Conservation (phyloP, 2,329 filamentous ascomycete genomes). For the Ceratocystis papillata region DNA sequence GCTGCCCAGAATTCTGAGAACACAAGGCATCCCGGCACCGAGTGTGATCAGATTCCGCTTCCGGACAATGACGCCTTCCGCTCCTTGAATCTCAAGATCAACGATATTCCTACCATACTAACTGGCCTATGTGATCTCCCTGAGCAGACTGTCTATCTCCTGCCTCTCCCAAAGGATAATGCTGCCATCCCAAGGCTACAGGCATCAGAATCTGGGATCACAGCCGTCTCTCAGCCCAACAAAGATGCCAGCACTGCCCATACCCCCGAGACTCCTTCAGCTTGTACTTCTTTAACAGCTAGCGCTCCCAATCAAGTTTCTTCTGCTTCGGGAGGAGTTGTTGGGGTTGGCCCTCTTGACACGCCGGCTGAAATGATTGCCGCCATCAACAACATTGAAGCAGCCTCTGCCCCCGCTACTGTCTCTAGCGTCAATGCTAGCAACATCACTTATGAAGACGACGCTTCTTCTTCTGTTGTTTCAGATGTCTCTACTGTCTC, state of each 20-base stretch:
- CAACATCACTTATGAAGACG: slow-evolving; percentile 4
- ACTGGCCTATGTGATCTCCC: slow-evolving; percentile 56
- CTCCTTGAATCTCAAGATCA: slow-evolving; percentile 65
- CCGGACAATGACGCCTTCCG: slow-evolving; percentile 80
- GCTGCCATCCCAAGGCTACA: slow-evolving; percentile 26
- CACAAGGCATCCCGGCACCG: slow-evolving; percentile 13
- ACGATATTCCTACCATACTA: slow-evolving; percentile 60
- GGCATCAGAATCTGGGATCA: slow-evolving; percentile 17
- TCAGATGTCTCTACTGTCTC: slow-evolving; percentile 41
- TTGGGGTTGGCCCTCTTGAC: slow-evolving; percentile 18
- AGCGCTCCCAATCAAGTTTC: slow-evolving; percentile 12
- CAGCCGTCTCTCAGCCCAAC: neutral
- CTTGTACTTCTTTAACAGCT: slow-evolving; percentile 17
- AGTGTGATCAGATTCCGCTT: slow-evolving; percentile 42
- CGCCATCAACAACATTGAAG: slow-evolving; percentile 22
- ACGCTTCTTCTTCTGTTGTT: slow-evolving; percentile 7
- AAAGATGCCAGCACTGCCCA: neutral
- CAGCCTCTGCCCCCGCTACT: neutral
- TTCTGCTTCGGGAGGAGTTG: neutral
- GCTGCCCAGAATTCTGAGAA: slow-evolving; percentile 37
- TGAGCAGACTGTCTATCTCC: slow-evolving; percentile 57
- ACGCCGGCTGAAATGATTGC: slow-evolving; percentile 24
- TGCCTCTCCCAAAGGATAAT: slow-evolving; percentile 38
- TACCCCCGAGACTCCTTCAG: slow-evolving; percentile 25
- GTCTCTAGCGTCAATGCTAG: slow-evolving; percentile 2